Percentiles rank a stretch among this genome's conserved stretches.
Evolutionary conservation across 2,329 filamentous ascomycete species (phyloP).

Genomic region (Apiospora marii): DNA sequence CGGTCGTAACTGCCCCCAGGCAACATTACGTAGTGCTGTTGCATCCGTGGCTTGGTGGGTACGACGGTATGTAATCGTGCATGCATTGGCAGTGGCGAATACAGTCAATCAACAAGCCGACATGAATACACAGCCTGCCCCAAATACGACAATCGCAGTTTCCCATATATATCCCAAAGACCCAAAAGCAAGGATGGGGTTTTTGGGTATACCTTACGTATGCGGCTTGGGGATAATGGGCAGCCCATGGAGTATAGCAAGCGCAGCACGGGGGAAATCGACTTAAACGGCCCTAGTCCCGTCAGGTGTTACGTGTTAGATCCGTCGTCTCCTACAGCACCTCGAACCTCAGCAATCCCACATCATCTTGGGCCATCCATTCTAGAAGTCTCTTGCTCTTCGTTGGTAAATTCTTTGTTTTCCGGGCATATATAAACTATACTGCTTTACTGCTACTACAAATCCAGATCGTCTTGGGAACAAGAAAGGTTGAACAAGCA

Average conservation of each 20-base stretch:
- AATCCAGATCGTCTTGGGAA: neutral
- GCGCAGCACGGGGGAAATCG: neutral
- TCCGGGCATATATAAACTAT: neutral
- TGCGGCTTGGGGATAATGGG: neutral
- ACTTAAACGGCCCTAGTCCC: constrained; percentile 2
- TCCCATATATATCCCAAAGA: too few relatives aligned
- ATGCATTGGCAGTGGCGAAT: neutral
- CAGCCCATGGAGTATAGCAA: neutral
- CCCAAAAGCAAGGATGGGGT: neutral
- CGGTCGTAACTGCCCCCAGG: neutral
- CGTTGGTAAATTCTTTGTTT: too few relatives aligned
- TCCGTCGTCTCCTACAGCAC: neutral
- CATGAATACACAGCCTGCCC: too few relatives aligned
- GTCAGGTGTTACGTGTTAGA: constrained; percentile 7
- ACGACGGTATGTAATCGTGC: neutral
- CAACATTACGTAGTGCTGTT: neutral
- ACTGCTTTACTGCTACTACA: neutral
- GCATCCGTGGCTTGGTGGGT: neutral
- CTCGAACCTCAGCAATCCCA: neutral
- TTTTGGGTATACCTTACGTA: neutral
- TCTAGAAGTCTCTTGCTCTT: neutral
- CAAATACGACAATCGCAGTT: too few relatives aligned
- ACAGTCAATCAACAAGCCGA: too few relatives aligned
- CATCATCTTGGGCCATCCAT: neutral
- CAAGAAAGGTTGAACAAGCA: neutral